Percentiles rank a stretch among this genome's conserved stretches.
These are phyloP conservation scores for Hyaloperonospora arabidopsidis DNA, from an alignment of 352 stramenopile species.

Conservation along the genomic window DNA sequence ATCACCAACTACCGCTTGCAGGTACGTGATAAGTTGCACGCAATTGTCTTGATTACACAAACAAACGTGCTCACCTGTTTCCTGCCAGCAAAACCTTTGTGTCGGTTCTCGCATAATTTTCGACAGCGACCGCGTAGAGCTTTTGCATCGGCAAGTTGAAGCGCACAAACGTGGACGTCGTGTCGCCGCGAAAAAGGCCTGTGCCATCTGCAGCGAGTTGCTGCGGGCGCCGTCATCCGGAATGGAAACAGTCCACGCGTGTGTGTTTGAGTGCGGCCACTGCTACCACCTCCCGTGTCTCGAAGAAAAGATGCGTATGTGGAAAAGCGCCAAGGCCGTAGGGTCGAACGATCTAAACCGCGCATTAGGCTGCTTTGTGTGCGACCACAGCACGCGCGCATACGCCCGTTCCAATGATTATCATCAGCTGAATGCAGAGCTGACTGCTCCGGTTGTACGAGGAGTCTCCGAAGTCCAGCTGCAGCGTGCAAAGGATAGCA, in stretches of 20 bases:
- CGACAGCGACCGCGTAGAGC: slow-evolving; percentile 62
- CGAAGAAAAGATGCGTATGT: slow-evolving; percentile 83
- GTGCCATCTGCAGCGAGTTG: slow-evolving; percentile 55
- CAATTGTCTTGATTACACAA: neutral
- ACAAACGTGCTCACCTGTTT: neutral
- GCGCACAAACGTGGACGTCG: slow-evolving; percentile 55
- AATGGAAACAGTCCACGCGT: slow-evolving; percentile 53
- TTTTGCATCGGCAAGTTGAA: slow-evolving; percentile 57
- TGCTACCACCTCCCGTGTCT: slow-evolving; percentile 75
- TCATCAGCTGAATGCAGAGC: slow-evolving; percentile 33
- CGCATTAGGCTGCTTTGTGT: slow-evolving; percentile 71
- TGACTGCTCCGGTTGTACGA: slow-evolving; percentile 29
- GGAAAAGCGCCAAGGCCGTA: slow-evolving; percentile 59
- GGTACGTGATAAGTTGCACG: slow-evolving; percentile 26
- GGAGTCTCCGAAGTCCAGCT: slow-evolving; percentile 66
- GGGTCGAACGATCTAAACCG: slow-evolving; percentile 37
- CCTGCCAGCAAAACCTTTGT: slow-evolving; percentile 63
- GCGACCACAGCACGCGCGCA: slow-evolving; percentile 65
- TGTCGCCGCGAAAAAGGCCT: slow-evolving; percentile 49
- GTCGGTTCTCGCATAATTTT: slow-evolving; percentile 70
- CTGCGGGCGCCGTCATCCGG: slow-evolving; percentile 40
- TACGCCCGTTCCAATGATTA: slow-evolving; percentile 38
- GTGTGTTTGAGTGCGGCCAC: slow-evolving; percentile 78
- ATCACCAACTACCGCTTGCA: slow-evolving; percentile 77
- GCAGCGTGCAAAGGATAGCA: slow-evolving; percentile 62